phyloP scores from a whole-genome alignment of 2,329 filamentous ascomycete genomes.

The Aspergillus sp. region DNA sequence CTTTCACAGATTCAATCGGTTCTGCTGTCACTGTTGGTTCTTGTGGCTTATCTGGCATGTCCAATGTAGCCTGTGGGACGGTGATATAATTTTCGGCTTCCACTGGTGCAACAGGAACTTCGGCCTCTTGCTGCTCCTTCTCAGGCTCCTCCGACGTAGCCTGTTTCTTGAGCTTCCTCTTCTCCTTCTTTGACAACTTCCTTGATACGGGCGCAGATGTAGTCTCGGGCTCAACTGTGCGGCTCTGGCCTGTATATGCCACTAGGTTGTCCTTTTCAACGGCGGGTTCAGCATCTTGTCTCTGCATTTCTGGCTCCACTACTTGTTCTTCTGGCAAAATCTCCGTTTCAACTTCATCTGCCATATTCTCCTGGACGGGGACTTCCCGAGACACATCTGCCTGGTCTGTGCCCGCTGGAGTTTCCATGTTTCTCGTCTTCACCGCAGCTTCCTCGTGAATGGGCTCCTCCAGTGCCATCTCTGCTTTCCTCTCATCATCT shows the following conservation, averaged over 20 bases:
- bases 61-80: background rate
- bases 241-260: background rate
- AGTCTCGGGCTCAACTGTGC: conserved; percentile 1
- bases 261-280: background rate
- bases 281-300: background rate
- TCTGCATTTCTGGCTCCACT: background rate
- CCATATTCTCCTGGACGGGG: background rate
- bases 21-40: background rate
- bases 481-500: background rate
- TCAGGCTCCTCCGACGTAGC: conserved; percentile 9
- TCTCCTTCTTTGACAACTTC: conserved; percentile 39
- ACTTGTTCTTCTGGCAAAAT: background rate
- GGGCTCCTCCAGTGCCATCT: background rate
- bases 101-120: background rate
- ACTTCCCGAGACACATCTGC: background rate
- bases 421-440: background rate
- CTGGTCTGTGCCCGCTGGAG: background rate
- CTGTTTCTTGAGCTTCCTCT: conserved; percentile 33
- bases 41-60: background rate
- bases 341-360: background rate
- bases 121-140: conserved; percentile 8
- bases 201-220: conserved; percentile 15
- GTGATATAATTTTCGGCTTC: conserved; percentile 2
- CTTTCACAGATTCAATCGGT: background rate
- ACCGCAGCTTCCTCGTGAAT: background rate